A percentile compares a stretch with the other conserved stretches of the same genome.
phyloP scores from a whole-genome alignment of 2,329 filamentous ascomycete species.

The Ophiocordyceps camponoti-leonardi region DNA sequence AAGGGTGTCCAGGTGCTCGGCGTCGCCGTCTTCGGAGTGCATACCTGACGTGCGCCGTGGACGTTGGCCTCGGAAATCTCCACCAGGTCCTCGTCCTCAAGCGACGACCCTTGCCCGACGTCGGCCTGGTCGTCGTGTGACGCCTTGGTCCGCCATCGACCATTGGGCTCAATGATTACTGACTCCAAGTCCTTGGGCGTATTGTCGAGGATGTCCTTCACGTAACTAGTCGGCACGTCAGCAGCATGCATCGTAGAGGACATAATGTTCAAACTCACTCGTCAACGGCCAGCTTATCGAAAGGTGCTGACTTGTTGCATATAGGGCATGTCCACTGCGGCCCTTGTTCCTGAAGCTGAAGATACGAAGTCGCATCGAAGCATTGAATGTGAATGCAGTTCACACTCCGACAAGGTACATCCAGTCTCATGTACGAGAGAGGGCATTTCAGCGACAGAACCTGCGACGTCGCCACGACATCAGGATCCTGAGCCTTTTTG shows the following conservation, averaged over 20 bases:
- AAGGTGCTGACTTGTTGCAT: constrained; percentile 70
- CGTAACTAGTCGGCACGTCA: constrained; percentile 41
- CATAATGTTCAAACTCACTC: constrained; percentile 37
- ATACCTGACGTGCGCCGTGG: constrained; percentile 15
- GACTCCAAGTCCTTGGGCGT: constrained; percentile 60
- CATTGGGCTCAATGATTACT: constrained; percentile 78
- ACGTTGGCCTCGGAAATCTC: constrained; percentile 27
- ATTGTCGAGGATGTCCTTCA: constrained; percentile 65
- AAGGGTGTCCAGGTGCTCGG: constrained; percentile 20
- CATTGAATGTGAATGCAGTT: constrained; percentile 83
- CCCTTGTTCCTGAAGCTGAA: constrained; percentile 88
- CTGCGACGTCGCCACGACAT: constrained; percentile 77
- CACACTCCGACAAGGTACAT: constrained; percentile 60
- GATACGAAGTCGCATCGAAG: constrained; percentile 82
- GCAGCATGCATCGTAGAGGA: not conserved
- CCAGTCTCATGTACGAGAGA: constrained; percentile 68
- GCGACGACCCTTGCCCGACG: constrained; percentile 11
- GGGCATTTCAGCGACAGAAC: constrained; percentile 88
- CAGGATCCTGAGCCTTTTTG: constrained; percentile 65
- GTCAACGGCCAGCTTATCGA: constrained; percentile 71
- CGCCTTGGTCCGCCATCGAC: constrained; percentile 45
- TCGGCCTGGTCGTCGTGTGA: constrained; percentile 13
- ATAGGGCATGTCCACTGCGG: constrained; percentile 95
- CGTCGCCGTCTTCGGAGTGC: constrained; percentile 18
- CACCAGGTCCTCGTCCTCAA: constrained; percentile 31